Evolutionary conservation across 1,139 yeast species (phyloP), one percentile per base, ranked within the genome.

Genomic region (Zygosaccharomyces sapae): DNA sequence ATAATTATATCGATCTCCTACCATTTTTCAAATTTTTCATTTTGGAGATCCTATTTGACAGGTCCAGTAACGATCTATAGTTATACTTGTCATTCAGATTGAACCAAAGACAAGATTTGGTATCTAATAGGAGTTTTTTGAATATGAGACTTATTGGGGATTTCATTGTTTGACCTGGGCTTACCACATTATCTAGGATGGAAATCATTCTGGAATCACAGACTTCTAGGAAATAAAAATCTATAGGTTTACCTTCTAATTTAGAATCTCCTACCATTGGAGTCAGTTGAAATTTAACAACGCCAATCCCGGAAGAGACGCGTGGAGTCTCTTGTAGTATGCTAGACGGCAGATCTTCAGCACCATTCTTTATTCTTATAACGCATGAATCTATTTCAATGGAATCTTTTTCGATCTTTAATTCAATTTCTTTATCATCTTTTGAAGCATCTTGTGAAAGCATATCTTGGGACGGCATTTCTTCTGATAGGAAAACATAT

Each of bases 171-270:
- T 49, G 45, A 7, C 47, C 41, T 9, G 49, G 46, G 2, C 37
- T 43, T 2, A 52, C 41, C 9, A 50, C 48, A 24, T 47, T 45
- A 5, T 50, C 48, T 13, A 58, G 45, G 4, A 44, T 46, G 5
- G 45, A 33, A 33, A 60, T 47, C 1, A 57, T 45, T n/a, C 48
- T 44, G 8, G 45, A 12, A 44, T 59, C 56, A 36, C 57, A 49
- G 12, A 62, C 52, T 33, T 61, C 63, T 9, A 63, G 45, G 25
- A 58, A 57, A 47, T 62, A 58, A 41, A 60, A 62, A 42, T 58
- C 55, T 5, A 50, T 44, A 27, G 48, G 50, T 5, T 38, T 46
- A 6, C 43, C 42, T 12, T 33, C 45, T 18, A 22, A 22, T 12
- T 47, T 43, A 25, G 24, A 22, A 10, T n/a, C 39, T 12, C 13